Evolutionary conservation across 768 basidiomycete genomes (phyloP).

Genomic region (Podaxis rugospora): DNA sequence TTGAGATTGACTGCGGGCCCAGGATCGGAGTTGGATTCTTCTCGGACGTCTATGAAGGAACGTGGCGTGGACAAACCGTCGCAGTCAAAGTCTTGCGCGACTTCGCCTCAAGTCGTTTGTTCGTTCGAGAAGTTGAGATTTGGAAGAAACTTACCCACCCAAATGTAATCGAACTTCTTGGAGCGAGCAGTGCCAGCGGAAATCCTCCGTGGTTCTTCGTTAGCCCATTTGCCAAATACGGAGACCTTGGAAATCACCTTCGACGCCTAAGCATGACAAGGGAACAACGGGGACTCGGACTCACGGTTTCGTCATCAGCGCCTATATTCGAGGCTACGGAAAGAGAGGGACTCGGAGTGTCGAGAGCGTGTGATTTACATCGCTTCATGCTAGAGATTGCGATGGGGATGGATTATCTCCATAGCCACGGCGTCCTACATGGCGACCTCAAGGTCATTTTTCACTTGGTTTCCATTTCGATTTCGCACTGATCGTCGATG

Average conservation of each 20-base stretch:
- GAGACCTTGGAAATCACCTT: slow-evolving; percentile 58
- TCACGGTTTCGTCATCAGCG: slow-evolving; percentile 6
- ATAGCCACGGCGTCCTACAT: slow-evolving; percentile 63
- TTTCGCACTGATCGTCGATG: not conserved
- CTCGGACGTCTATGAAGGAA: slow-evolving; percentile 74
- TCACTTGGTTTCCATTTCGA: not conserved
- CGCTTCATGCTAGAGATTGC: slow-evolving; percentile 73
- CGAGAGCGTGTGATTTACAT: slow-evolving; percentile 40
- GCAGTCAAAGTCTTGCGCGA: slow-evolving; percentile 71
- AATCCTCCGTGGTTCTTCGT: slow-evolving; percentile 80
- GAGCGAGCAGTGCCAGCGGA: slow-evolving; percentile 68
- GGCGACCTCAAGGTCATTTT: slow-evolving; percentile 70
- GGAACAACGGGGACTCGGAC: slow-evolving; percentile 15
- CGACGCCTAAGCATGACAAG: slow-evolving; percentile 5
- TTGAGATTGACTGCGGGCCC: slow-evolving; percentile 69
- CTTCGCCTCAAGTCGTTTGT: slow-evolving; percentile 56
- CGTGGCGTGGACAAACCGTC: slow-evolving; percentile 62
- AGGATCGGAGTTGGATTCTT: slow-evolving; percentile 74
- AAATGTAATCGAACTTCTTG: slow-evolving; percentile 70
- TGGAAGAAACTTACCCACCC: slow-evolving; percentile 70
- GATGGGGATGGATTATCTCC: slow-evolving; percentile 83
- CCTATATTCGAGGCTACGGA: not conserved
- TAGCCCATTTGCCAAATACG: slow-evolving; percentile 64
- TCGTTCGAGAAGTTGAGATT: slow-evolving; percentile 63
- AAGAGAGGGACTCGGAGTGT: not conserved